phyloP scores from a whole-genome alignment of 768 basidiomycete species.

The Pluteus cervinus region DNA sequence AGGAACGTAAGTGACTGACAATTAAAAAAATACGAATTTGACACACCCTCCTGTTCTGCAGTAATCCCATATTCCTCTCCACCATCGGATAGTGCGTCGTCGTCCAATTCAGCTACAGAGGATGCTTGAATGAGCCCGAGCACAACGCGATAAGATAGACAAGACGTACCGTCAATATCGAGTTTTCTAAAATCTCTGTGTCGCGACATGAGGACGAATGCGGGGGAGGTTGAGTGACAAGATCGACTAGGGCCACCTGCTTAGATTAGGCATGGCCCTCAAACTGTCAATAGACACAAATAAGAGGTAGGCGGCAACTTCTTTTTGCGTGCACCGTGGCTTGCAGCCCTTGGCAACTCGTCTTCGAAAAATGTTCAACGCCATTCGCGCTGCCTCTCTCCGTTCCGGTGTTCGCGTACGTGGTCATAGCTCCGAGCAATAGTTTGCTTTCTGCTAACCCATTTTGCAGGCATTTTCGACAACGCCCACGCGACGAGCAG shows the following conservation, averaged over 20 bases:
- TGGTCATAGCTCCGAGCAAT: constrained; percentile 8
- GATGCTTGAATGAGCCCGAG: constrained; percentile 3
- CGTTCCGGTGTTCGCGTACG: constrained; percentile 44
- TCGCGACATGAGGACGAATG: constrained; percentile 88
- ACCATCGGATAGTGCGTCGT: constrained; percentile 71
- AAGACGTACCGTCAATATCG: constrained; percentile 57
- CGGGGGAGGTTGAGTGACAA: constrained; percentile 6
- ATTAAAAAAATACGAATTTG: constrained; percentile 1
- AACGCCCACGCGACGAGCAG: constrained; percentile 42
- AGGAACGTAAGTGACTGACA: constrained; percentile 8
- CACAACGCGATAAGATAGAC: not conserved
- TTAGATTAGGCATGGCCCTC: too few species aligned
- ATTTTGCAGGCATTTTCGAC: constrained; percentile 57
- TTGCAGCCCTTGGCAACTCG: not conserved
- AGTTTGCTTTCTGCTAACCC: not conserved
- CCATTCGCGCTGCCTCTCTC: constrained; percentile 37
- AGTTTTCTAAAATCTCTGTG: constrained; percentile 88
- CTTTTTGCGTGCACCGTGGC: not conserved
- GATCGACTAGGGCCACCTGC: constrained; percentile 1
- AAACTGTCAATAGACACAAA: too few species aligned
- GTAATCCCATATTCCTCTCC: constrained; percentile 78
- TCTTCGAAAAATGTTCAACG: constrained; percentile 40
- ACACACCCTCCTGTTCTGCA: constrained; percentile 72
- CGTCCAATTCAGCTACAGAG: constrained; percentile 76
- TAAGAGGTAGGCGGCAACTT: not conserved